phyloP scores from a whole-genome alignment of 139 green algal species.

The Chlorella sp. region DNA sequence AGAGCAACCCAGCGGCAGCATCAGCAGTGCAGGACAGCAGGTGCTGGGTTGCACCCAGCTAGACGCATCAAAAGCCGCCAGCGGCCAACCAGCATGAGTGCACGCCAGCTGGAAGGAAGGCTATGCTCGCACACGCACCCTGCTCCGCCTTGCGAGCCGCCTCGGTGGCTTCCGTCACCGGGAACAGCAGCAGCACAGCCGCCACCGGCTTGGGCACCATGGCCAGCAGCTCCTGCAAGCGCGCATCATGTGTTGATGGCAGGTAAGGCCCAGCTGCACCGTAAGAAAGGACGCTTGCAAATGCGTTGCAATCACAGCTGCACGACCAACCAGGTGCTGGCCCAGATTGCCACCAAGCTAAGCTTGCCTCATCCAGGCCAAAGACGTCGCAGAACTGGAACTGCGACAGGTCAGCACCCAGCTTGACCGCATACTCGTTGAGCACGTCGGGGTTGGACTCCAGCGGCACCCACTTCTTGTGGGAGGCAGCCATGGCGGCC shows the following conservation, averaged over 20 bases:
- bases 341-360: slow-evolving; percentile 89
- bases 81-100: too few species aligned
- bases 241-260: slow-evolving; percentile 54
- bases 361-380: slow-evolving; percentile 79
- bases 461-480: slow-evolving; percentile 32
- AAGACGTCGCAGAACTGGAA: slow-evolving; percentile 82
- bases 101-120: too few species aligned
- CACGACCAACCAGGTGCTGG: slow-evolving; percentile 82
- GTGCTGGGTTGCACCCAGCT: too few species aligned
- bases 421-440: slow-evolving; percentile 72
- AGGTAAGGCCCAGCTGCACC: slow-evolving; percentile 76
- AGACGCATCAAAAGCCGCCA: too few species aligned
- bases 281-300: too few species aligned
- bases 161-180: slow-evolving; percentile 79
- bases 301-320: too few species aligned
- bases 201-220: slow-evolving; percentile 89
- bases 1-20: too few species aligned
- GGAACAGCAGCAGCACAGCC: slow-evolving; percentile 90
- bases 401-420: slow-evolving; percentile 63
- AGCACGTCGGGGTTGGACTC: slow-evolving; percentile 92
- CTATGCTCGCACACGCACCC: not conserved
- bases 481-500: not conserved
- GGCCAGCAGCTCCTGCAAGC: slow-evolving; percentile 79
- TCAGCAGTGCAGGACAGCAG: too few species aligned
- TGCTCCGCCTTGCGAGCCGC: slow-evolving; percentile 46